phyloP scores from a whole-genome alignment of 495 filamentous ascomycete genomes.

The Bathelium albidoporum region DNA sequence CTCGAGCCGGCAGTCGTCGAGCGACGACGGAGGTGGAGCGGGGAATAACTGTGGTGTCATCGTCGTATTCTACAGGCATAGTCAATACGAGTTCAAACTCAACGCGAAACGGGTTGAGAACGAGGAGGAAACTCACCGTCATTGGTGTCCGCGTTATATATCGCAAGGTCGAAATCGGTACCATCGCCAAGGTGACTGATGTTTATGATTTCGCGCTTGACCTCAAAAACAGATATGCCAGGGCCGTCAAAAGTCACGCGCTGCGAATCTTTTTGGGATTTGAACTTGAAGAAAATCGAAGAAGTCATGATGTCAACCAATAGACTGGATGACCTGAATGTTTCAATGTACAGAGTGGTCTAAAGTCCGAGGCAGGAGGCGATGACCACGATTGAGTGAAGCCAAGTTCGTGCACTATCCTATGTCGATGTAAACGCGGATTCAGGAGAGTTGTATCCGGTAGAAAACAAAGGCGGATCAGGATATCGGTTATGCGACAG shows the following conservation, averaged over 20 bases:
- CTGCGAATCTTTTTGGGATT: slow-evolving; percentile 91
- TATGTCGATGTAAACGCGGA: background rate
- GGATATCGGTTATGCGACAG: background rate
- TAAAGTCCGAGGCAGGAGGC: background rate
- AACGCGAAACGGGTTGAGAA: slow-evolving; percentile 4
- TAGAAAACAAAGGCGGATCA: background rate
- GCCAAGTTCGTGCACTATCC: background rate
- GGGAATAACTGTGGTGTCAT: slow-evolving; percentile 91
- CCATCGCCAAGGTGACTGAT: slow-evolving; percentile 89
- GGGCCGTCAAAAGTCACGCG: slow-evolving; percentile 96
- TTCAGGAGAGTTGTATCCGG: background rate
- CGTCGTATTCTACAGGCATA: slow-evolving; percentile 65
- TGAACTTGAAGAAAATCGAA: slow-evolving; percentile 99
- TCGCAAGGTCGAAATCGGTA: slow-evolving; percentile 89
- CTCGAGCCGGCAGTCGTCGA: slow-evolving; percentile 68
- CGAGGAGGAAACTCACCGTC: slow-evolving; percentile 58
- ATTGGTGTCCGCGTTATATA: slow-evolving; percentile 80
- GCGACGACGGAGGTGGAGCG: slow-evolving; percentile 90
- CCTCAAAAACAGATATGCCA: slow-evolving; percentile 94
- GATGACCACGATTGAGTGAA: background rate
- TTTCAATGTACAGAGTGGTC: background rate
- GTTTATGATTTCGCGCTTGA: slow-evolving; percentile 95
- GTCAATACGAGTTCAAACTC: background rate
- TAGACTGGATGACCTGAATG: background rate
- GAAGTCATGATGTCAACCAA: slow-evolving; percentile 69